Percentiles rank a stretch among this genome's conserved stretches.
phyloP scores from a whole-genome alignment of 345 rosid species.

The Rubroshorea leprosula region DNA sequence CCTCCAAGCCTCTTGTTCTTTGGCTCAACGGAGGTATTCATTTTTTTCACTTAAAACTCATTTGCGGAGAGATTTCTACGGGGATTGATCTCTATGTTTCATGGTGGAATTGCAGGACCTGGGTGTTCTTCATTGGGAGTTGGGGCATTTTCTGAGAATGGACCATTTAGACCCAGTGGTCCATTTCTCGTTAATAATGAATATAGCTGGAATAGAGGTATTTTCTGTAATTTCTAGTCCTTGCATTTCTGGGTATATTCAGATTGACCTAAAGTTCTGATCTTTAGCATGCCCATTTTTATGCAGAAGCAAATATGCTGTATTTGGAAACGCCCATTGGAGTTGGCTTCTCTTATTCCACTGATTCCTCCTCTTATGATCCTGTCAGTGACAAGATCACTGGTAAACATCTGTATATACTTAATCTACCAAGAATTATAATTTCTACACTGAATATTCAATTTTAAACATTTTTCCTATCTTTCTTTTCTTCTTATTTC shows the following conservation, averaged over 20 bases:
- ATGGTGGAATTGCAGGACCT: constrained; percentile 46
- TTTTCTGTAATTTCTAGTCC: not conserved
- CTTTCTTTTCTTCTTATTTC: not conserved
- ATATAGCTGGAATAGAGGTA: constrained; percentile 93
- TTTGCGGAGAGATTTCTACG: not conserved
- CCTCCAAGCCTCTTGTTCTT: constrained; percentile 84
- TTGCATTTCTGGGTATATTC: constrained; percentile 3
- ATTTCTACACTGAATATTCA: constrained; percentile 25
- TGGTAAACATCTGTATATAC: constrained; percentile 40
- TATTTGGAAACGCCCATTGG: constrained; percentile 92
- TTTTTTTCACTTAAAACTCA: not conserved
- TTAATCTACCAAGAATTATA: constrained; percentile 18
- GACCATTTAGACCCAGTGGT: constrained; percentile 97
- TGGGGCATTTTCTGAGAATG: constrained; percentile 95
- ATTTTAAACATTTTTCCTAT: not conserved
- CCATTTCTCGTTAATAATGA: constrained; percentile 57
- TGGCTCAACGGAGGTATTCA: constrained; percentile 94
- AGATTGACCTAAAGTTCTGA: constrained; percentile 5
- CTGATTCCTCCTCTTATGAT: constrained; percentile 53
- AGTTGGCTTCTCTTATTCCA: constrained; percentile 93
- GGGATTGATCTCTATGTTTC: constrained; percentile 5
- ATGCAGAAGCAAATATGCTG: constrained; percentile 89
- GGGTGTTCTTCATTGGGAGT: constrained; percentile 97
- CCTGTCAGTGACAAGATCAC: constrained; percentile 74
- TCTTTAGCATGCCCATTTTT: constrained; percentile 11